Evolutionary conservation across 352 stramenopile genomes (phyloP).

Genomic region (Globisporangium spinosum): DNA sequence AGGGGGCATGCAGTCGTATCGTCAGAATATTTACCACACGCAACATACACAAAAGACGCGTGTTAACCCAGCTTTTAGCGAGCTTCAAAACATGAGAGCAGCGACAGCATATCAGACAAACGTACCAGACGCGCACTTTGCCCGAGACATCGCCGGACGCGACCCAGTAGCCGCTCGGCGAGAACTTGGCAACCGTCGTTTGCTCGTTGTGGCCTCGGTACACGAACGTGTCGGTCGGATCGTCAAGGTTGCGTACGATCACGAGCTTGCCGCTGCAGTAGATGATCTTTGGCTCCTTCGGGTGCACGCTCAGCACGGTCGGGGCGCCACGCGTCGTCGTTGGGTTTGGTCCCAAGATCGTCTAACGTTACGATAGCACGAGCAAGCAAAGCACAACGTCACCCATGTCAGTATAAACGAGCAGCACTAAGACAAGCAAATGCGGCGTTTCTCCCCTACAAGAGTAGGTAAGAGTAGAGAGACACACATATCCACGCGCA

Average conservation of each 20-base stretch:
- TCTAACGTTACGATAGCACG: constrained; percentile 20
- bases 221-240: constrained; percentile 88
- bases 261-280: constrained; percentile 92
- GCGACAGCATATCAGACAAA: neutral
- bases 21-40: neutral
- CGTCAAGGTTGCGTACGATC: constrained; percentile 84
- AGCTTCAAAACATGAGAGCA: too few relatives aligned
- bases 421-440: neutral
- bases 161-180: constrained; percentile 93
- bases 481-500: neutral
- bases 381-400: neutral
- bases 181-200: constrained; percentile 93
- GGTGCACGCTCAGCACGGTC: constrained; percentile 70
- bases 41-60: too few relatives aligned
- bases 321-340: constrained; percentile 68
- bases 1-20: neutral
- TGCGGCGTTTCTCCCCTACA: neutral
- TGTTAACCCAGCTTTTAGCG: too few relatives aligned
- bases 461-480: neutral
- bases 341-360: constrained; percentile 62
- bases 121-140: constrained; percentile 92
- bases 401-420: neutral
- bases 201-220: constrained; percentile 94
- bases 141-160: constrained; percentile 87
- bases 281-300: constrained; percentile 88